Evolutionary conservation across 306 rosid genomes (phyloP), one percentile per base, ranked within the genome.

Genomic region (Fragaria vesca): DNA sequence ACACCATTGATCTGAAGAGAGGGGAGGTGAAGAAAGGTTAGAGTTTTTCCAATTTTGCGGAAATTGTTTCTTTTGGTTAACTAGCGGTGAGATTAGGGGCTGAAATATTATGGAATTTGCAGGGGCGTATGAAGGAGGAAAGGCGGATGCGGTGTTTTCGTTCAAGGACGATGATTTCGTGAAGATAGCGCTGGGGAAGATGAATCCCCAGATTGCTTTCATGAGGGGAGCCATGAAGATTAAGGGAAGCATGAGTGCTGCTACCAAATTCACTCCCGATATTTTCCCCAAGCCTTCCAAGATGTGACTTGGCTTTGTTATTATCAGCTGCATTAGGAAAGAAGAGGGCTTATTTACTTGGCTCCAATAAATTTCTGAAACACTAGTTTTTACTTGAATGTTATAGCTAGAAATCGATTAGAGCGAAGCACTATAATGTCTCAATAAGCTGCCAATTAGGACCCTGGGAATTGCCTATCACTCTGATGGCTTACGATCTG

Each of bases 231-330:
- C 86, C 1, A 84, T 95, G 91, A 91, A 93, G 88, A 73, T 93
- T 73, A 93, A 95, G 89, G 99, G 99, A 26, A 95, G 96, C 65
- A 79, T 93, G 71, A 84, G 89, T 57, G 97, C 99, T 6, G 99
- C 99, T 24, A 88, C 87, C 87, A 95, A 91, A 83, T 95, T 95
- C 73, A 89, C 96, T 24, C 99, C 97, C 0, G 96, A 93, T 74
- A 88, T 95, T 77, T 95, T 93, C 88, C 99, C 99, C 24, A 95
- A 88, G 89, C 95, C 97, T 84, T 83, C 97, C 12, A 95, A 93
- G 93, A 69, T 95, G 92, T 95, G 90, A 95, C 12, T 4, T 32
- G 11, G 12, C 1, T 32, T 63, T 63, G n/a, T 36, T 11, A 26
- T 30, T 30, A 30, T 65, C 45, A 24, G 1, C 26, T 58, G 13